Percentiles rank a stretch among this genome's conserved stretches.
phyloP scores from a whole-genome alignment of 2,329 filamentous ascomycete species.

The Aspergillus tanneri region DNA sequence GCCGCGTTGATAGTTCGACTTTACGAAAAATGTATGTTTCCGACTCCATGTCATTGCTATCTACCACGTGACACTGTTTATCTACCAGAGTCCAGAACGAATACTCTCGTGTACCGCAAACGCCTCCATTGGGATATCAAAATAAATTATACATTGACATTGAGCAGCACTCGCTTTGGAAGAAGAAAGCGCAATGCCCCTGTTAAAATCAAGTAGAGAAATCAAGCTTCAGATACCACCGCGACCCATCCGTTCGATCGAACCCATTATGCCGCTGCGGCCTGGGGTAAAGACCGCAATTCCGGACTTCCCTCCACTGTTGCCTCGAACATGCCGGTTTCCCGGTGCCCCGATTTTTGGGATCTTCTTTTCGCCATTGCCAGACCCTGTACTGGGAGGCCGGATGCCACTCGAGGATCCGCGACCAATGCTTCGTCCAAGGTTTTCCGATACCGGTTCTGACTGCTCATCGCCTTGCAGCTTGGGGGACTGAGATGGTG shows the following conservation, averaged over 20 bases:
- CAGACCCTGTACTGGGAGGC: conserved; percentile 27
- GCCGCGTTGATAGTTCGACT: too few relatives aligned
- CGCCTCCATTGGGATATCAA: not conserved
- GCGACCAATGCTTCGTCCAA: conserved; percentile 27
- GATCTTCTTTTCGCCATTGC: conserved; percentile 29
- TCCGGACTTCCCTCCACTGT: conserved; percentile 38
- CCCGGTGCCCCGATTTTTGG: conserved; percentile 32
- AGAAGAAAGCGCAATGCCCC: too few relatives aligned
- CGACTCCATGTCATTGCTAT: too few relatives aligned
- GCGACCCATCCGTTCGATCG: conserved; percentile 83
- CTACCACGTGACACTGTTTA: not conserved
- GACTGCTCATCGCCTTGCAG: conserved; percentile 9
- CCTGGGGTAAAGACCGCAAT: conserved; percentile 41
- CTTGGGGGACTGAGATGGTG: conserved; percentile 5
- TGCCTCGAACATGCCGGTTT: conserved; percentile 32
- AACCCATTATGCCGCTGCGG: conserved; percentile 75
- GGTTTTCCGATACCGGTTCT: conserved; percentile 18
- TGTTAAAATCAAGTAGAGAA: not conserved
- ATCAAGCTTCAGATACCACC: conserved; percentile 23
- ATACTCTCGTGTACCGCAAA: not conserved
- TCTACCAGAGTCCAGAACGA: not conserved
- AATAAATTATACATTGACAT: not conserved
- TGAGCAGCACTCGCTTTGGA: too few relatives aligned
- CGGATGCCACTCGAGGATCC: conserved; percentile 33
- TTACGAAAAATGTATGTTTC: too few relatives aligned